Conservation (phyloP, 495 filamentous ascomycete genomes). For the Xylaria longipes region DNA sequence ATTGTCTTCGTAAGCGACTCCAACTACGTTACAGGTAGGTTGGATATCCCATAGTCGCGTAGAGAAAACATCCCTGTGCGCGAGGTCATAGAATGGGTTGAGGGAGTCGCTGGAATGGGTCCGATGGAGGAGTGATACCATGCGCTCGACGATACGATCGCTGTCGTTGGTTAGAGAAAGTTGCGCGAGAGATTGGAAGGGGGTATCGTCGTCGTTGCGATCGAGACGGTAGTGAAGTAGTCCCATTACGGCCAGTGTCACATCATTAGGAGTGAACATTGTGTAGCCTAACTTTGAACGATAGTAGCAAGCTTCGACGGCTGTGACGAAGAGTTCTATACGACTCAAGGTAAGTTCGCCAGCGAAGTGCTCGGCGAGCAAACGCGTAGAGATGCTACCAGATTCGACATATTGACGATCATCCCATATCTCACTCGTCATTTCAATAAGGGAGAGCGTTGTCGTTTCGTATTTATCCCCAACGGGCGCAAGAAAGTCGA, state of each 20-base stretch:
- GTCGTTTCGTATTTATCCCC: not conserved
- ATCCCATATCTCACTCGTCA: conserved; percentile 25
- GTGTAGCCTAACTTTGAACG: conserved; percentile 17
- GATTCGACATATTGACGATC: conserved; percentile 32
- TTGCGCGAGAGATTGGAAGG: conserved; percentile 53
- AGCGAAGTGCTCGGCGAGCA: conserved; percentile 51
- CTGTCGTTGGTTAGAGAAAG: conserved; percentile 54
- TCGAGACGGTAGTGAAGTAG: conserved; percentile 44
- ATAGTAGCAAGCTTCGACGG: conserved; percentile 21
- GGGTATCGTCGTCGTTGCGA: conserved; percentile 41
- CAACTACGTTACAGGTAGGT: conserved; percentile 31
- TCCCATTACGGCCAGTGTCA: conserved; percentile 52
- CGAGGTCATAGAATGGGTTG: conserved; percentile 38
- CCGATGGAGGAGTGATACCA: conserved; percentile 46
- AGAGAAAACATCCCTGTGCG: not conserved
- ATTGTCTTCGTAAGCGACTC: conserved; percentile 46
- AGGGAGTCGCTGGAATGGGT: conserved; percentile 32
- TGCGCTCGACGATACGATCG: conserved; percentile 51
- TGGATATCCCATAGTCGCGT: conserved; percentile 54
- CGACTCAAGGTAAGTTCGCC: conserved; percentile 44
- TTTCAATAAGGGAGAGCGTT: conserved; percentile 11
- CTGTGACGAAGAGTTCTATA: conserved; percentile 43
- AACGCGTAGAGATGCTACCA: conserved; percentile 21
- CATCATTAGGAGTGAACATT: conserved; percentile 34
- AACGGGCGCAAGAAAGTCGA: conserved; percentile 35